Percentiles rank a stretch among this genome's conserved stretches.
Conservation (phyloP, 495 filamentous ascomycete species). For the Massariosphaeria phaeospora region DNA sequence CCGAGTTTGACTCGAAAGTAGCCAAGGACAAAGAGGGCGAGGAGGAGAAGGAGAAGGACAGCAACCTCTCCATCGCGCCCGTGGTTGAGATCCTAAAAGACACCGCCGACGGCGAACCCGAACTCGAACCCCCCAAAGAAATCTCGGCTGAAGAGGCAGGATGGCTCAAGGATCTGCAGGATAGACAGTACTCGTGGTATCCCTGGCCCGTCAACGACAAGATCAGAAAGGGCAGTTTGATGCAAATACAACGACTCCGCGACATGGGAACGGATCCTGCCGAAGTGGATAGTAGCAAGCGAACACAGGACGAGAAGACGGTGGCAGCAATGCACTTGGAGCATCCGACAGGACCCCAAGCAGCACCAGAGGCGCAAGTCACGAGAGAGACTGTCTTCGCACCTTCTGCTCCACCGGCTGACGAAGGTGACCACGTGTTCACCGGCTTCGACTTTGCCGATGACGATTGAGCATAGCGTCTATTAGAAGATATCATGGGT, state of each 20-base stretch:
- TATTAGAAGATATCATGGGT: too few relatives aligned
- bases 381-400: background rate
- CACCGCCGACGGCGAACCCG: background rate
- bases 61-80: background rate
- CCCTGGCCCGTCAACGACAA: conserved; percentile 21
- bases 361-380: background rate
- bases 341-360: background rate
- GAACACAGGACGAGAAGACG: background rate
- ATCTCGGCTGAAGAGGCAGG: conserved; percentile 20
- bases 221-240: conserved; percentile 14
- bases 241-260: conserved; percentile 13
- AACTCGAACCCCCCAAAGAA: background rate
- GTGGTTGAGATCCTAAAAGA: background rate
- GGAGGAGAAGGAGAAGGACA: conserved; percentile 14
- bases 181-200: background rate
- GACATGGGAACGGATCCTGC: conserved; percentile 2
- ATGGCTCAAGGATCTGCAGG: conserved; percentile 16
- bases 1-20: conserved; percentile 20
- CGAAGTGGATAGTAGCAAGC: background rate
- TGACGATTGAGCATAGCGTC: too few relatives aligned
- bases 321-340: background rate
- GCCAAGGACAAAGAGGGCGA: conserved; percentile 25
- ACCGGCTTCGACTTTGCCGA: too few relatives aligned
- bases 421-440: too few relatives aligned
- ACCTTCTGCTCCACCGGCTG: too few relatives aligned